These are phyloP conservation scores for Cercospora zeae-maydis DNA, from an alignment of 2,329 filamentous ascomycete species.

Conservation along the genomic window DNA sequence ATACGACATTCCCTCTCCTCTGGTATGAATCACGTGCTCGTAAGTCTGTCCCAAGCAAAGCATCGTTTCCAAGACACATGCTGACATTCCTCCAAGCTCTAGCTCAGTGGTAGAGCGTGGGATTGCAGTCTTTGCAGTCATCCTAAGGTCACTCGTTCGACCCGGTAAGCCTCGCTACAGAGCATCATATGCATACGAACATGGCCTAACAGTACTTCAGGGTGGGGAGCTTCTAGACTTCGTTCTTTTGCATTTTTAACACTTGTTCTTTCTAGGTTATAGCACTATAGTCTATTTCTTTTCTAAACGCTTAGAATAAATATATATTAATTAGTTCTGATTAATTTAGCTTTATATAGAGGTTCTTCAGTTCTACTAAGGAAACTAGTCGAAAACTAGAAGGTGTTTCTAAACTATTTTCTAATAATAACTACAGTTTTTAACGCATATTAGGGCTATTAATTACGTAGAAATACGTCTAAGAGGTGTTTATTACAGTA, in stretches of 20 bases:
- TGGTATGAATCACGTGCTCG: not conserved
- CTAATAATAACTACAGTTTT: no score
- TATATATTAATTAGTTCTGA: no score
- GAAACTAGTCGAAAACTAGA: no score
- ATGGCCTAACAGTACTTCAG: not conserved
- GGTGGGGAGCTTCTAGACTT: not conserved
- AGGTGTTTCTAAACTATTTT: no score
- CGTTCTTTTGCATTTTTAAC: not conserved
- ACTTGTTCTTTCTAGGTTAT: not conserved
- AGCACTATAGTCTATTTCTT: not conserved
- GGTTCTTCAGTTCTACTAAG: no score
- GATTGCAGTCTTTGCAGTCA: conserved; percentile 23
- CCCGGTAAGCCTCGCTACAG: conserved; percentile 6
- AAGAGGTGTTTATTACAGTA: no score
- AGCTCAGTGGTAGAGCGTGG: conserved; percentile 33
- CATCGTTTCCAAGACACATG: not conserved
- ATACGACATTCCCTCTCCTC: not conserved
- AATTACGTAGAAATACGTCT: no score
- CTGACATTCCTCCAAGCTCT: not conserved
- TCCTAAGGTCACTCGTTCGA: conserved; percentile 31
- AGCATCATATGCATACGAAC: not conserved
- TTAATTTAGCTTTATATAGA: no score
- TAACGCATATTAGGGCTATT: no score
- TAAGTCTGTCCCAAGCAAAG: not conserved
- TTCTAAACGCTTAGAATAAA: no score